Percentiles rank a stretch among this genome's conserved stretches.
Evolutionary conservation across 2,329 filamentous ascomycete species (phyloP).

Genomic region (Neofusicoccum laricinum): DNA sequence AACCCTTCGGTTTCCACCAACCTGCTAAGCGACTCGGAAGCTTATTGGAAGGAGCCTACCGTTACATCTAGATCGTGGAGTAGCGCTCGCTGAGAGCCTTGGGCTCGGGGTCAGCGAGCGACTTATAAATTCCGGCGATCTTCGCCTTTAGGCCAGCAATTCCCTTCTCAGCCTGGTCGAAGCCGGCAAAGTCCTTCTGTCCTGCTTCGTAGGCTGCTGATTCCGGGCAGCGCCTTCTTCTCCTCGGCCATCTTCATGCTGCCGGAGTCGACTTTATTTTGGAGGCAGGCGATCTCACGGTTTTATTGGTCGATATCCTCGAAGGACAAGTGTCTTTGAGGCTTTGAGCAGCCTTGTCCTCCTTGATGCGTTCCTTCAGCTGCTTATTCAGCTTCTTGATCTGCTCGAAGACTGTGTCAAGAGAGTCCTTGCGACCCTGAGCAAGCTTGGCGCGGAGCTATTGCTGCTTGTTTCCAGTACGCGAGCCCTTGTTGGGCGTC

Average conservation of each 20-base stretch:
- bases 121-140: conserved; percentile 85
- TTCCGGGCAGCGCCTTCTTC: conserved; percentile 85
- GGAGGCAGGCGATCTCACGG: conserved; percentile 72
- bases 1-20: too few species aligned
- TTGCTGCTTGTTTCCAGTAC: conserved; percentile 76
- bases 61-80: conserved; percentile 76
- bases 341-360: conserved; percentile 89
- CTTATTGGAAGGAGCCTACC: too few species aligned
- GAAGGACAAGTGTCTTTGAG: too few species aligned
- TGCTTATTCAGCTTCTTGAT: conserved; percentile 90
- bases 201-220: conserved; percentile 81
- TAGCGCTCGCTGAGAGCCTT: conserved; percentile 87
- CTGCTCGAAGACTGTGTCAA: conserved; percentile 76
- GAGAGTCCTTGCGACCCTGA: conserved; percentile 78
- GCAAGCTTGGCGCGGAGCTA: conserved; percentile 80
- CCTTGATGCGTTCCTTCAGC: conserved; percentile 76
- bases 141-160: conserved; percentile 85
- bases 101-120: conserved; percentile 84
- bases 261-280: conserved; percentile 82
- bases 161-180: conserved; percentile 81
- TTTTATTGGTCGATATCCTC: conserved; percentile 88
- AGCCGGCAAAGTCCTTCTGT: conserved; percentile 85
- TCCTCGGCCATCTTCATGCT: conserved; percentile 96
- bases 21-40: too few species aligned
- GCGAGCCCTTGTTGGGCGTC: conserved; percentile 74